Base-by-base conservation (phyloP, 495 filamentous ascomycete genomes). In the Trichoderma reesei region DNA sequence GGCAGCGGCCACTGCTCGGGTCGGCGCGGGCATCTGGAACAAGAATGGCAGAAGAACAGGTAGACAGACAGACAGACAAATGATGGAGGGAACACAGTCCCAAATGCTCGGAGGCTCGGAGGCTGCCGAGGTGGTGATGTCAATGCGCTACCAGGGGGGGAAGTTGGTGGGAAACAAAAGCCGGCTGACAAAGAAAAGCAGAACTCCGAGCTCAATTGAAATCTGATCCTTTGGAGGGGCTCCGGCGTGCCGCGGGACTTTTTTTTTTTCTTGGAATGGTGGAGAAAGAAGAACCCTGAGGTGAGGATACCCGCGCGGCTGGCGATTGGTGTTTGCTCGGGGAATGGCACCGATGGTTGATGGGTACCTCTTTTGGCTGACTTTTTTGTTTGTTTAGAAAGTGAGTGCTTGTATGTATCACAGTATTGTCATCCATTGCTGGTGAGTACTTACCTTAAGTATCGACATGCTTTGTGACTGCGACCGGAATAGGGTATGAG, bases 11-110 rank as follows among this genome's bases (percentile, higher is more conserved):
- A n/a, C 42, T 3, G 51, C 34, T 39, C 46, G 67, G 54, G 59
- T 41, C 26, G 41, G 38, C 46, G 63, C 51, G 51, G 51, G 20
- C 51, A 56, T 56, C 51, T 56, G 51, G 7, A 13, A n/a, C n/a
- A n/a, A 18, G 14, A n/a, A 7, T 18, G n/a, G 44, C n/a, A 18
- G 44, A 8, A 31, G 8, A 34, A 7, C 1, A 33, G 31, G 48
- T 8, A 26, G 14, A 18, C 10, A 5, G 46, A 14, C 9, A 18
- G 42, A 5, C 5, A 41, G 39, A 41, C 13, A 3, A 16, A 44
- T 11, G 41, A 14, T 11, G 41, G 41, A 14, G 41, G 5, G 13
- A 16, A 41, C 11, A 16, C 0, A 44, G n/a, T 11, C 3, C 41
- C 41, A 44, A 14, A n/a, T n/a, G 41, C 44, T 48, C 44, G 44